A percentile compares a stretch with the other conserved stretches of the same genome.
phyloP scores from a whole-genome alignment of 2,329 filamentous ascomycete species.

The Fonsecaea pugnacius region DNA sequence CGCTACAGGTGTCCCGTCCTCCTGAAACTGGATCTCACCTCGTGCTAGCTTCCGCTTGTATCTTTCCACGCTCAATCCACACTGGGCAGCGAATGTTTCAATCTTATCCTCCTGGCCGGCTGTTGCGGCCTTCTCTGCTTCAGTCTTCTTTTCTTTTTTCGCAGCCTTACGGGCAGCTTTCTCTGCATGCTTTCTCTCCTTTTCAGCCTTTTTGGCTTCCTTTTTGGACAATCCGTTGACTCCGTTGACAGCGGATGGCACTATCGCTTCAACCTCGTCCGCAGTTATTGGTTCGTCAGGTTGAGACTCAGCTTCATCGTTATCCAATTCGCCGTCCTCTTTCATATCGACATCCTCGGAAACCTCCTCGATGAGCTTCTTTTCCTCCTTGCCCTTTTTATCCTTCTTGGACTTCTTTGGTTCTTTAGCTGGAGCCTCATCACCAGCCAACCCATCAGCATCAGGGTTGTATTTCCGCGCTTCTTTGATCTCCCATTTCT shows the following conservation, averaged over 20 bases:
- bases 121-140: constrained; percentile 49
- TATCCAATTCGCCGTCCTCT: constrained; percentile 46
- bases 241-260: constrained; percentile 37
- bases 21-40: constrained; percentile 70
- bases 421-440: constrained; percentile 62
- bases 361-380: constrained; percentile 53
- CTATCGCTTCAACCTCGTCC: constrained; percentile 41
- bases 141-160: constrained; percentile 42
- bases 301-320: constrained; percentile 48
- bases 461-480: constrained; percentile 92
- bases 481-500: constrained; percentile 88
- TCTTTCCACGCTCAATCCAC: constrained; percentile 73
- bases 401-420: constrained; percentile 48
- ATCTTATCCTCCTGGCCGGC: constrained; percentile 48
- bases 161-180: constrained; percentile 37
- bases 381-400: constrained; percentile 25
- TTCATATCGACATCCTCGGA: constrained; percentile 44
- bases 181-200: constrained; percentile 47
- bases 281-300: constrained; percentile 51
- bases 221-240: constrained; percentile 34
- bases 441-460: constrained; percentile 78
- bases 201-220: constrained; percentile 47
- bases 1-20: constrained; percentile 68
- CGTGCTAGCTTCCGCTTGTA: constrained; percentile 79
- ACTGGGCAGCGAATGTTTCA: constrained; percentile 65